Percentiles rank a stretch among this genome's conserved stretches.
phyloP scores from a whole-genome alignment of 495 filamentous ascomycete genomes.

The Penicillium verhagenii region DNA sequence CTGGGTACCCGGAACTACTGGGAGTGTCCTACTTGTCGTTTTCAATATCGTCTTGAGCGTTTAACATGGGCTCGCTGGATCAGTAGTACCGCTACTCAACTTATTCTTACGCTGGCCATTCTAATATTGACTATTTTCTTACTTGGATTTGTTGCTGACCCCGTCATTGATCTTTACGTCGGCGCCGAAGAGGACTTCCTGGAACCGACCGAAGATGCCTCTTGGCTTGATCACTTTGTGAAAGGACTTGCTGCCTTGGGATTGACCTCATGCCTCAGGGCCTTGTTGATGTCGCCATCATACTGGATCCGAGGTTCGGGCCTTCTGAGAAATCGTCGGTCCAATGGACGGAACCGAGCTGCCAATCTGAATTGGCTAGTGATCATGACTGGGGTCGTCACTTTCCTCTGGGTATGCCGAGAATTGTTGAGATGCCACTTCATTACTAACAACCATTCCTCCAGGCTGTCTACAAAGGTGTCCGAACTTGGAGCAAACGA shows the following conservation, averaged over 20 bases:
- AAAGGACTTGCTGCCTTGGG: conserved; percentile 86
- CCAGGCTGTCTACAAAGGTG: conserved; percentile 76
- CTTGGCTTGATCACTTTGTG: conserved; percentile 79
- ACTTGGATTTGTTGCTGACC: conserved; percentile 88
- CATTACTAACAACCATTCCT: conserved; percentile 17
- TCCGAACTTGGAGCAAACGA: conserved; percentile 65
- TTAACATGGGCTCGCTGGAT: conserved; percentile 74
- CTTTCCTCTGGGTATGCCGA: conserved; percentile 75
- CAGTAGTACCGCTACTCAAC: conserved; percentile 62
- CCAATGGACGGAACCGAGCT: conserved; percentile 68
- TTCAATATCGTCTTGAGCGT: conserved; percentile 77
- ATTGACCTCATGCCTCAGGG: conserved; percentile 80
- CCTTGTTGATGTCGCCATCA: conserved; percentile 73
- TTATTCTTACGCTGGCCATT: conserved; percentile 66
- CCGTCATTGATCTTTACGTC: conserved; percentile 83
- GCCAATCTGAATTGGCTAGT: conserved; percentile 74
- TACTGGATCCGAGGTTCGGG: conserved; percentile 65
- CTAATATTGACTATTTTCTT: conserved; percentile 69
- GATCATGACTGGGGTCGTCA: conserved; percentile 74
- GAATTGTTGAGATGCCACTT: background rate
- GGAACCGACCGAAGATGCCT: conserved; percentile 36
- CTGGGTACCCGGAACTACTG: conserved; percentile 71
- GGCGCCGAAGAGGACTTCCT: conserved; percentile 57
- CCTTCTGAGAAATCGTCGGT: conserved; percentile 51
- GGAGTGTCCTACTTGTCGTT: conserved; percentile 86